Base-by-base conservation (phyloP, 2,329 filamentous ascomycete species). In the Fusarium piperis region DNA sequence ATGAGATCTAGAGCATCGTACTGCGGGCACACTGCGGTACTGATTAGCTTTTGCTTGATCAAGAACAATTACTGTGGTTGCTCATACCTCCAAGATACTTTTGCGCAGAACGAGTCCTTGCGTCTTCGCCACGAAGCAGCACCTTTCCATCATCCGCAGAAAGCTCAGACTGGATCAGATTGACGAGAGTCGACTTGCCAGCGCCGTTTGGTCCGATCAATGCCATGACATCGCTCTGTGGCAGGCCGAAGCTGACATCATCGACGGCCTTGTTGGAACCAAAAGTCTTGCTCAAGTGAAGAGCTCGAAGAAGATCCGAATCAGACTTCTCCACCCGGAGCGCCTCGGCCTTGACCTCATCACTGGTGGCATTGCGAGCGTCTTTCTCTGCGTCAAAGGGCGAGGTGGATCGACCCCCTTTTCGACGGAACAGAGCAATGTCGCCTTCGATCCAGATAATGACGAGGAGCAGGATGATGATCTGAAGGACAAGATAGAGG, bases 1-100 rank as follows among this genome's bases (percentile, higher is more conserved):
- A 97, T 94, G 57, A 91, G 86, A 80, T 97, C 94, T 82, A 95
- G 92, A 11, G 94, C 94, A 77, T 93, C 92, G 75, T 91, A 92
- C 78, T 93, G 94, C 0, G 94, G 94, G 76, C 94, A 97, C 0
- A 97, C 94, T 48, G 93, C 93, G 0, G 86, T 70, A 94, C 23
- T 23, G 13, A 12, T 64, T 39, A 53, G 33, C 46, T 41, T 46
- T 12, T n/a, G 15, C 4, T 44, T 36, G 23, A 18, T 11, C 9
- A 36, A 92, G 92, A 66, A 92, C 86, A 67, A 94, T 91, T 59
- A 94, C 83, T 18, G 88, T 90, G 73, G 94, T 93, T 86, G 73
- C 92, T 86, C 6, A 93, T 93, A 12, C 88, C 85, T 8, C 92
- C 90, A 15, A 93, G 89, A 67, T 91, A 87, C 55, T 85, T 86